Conservation (phyloP, 352 stramenopile genomes). For the Globisporangium mamillatum region DNA sequence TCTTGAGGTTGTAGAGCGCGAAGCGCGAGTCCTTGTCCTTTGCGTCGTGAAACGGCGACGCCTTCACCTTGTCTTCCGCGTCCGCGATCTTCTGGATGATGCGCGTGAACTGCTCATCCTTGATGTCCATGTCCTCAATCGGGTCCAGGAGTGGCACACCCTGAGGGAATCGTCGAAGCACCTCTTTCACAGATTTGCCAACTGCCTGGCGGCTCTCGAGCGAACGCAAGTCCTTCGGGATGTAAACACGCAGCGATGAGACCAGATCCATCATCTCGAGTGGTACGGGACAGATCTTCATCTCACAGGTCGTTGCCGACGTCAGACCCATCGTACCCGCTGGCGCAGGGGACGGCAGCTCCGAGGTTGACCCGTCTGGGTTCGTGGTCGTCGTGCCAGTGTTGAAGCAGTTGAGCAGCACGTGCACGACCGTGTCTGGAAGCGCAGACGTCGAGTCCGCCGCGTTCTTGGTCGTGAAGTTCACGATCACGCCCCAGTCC, state of each 20-base stretch:
- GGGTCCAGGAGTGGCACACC: constrained; percentile 91
- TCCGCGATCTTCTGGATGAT: constrained; percentile 84
- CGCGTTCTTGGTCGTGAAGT: constrained; percentile 81
- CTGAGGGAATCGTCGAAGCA: constrained; percentile 73
- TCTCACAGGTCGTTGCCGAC: constrained; percentile 48
- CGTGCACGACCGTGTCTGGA: constrained; percentile 72
- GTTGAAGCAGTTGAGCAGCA: constrained; percentile 72
- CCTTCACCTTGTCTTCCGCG: constrained; percentile 69
- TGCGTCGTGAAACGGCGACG: constrained; percentile 60
- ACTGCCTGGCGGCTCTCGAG: constrained; percentile 71
- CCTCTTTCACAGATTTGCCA: constrained; percentile 76
- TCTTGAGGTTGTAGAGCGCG: constrained; percentile 90
- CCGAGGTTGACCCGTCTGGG: constrained; percentile 25
- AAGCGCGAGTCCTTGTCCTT: constrained; percentile 82
- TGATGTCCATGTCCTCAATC: constrained; percentile 94
- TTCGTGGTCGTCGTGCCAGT: constrained; percentile 24
- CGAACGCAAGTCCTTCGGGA: constrained; percentile 78
- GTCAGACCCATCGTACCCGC: constrained; percentile 58
- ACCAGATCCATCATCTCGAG: constrained; percentile 75
- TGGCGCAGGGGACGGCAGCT: constrained; percentile 55
- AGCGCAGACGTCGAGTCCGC: constrained; percentile 58
- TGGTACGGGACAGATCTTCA: constrained; percentile 86
- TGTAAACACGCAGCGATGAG: constrained; percentile 81
- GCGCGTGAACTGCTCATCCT: constrained; percentile 87
- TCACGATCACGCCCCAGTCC: constrained; percentile 86